Evolutionary conservation across 192 early-diverging fungal species (phyloP), one percentile per base, ranked within the genome.

Genomic region (Gonapodya sp.): DNA sequence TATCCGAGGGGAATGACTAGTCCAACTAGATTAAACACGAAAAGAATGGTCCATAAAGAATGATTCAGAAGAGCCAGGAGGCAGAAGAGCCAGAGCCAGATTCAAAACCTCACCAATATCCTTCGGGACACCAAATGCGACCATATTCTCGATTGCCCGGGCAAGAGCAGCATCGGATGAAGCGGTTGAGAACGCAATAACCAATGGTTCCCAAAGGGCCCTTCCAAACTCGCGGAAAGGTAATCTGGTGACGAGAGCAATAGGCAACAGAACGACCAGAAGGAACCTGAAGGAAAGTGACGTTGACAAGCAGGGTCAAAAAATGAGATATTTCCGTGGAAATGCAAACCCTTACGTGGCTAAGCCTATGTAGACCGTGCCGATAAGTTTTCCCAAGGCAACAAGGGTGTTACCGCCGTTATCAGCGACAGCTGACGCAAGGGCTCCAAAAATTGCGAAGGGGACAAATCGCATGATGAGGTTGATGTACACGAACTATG

Each of bases 181-280:
- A 34, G 93, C 93, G 32, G 93, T 92, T 33, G 90, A 88, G 80
- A 93, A 94, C 2, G 93, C 92, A 83, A 94, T 91, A 73, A 93
- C 36, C 82, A 92, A 88, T 18, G 93, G 93, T 34, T 90, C 83
- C 36, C 84, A 79, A 24, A 92, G 86, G 32, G 88, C 85, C 24
- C 82, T 81, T 34, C 84, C 72, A 82, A 91, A 93, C 2, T 88
- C 87, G n/a, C 81, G 74, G 64, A 92, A 80, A 1, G 91, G 89
- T 0, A 94, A 64, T n/a, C 86, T 84, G 31, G 85, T 79, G 8
- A 93, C 36, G 8, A 93, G 83, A 78, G 87, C 82, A 79, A 94
- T 82, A 35, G 92, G 89, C 0, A 93, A 35, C 24, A 94, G 83
- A 34, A 93, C 81, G 18, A 90, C 0, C 35, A 73, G 30, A 18